Evolutionary conservation across 73 alveolate genomes (phyloP).

Genomic region (Symbiodinium pilosum): DNA sequence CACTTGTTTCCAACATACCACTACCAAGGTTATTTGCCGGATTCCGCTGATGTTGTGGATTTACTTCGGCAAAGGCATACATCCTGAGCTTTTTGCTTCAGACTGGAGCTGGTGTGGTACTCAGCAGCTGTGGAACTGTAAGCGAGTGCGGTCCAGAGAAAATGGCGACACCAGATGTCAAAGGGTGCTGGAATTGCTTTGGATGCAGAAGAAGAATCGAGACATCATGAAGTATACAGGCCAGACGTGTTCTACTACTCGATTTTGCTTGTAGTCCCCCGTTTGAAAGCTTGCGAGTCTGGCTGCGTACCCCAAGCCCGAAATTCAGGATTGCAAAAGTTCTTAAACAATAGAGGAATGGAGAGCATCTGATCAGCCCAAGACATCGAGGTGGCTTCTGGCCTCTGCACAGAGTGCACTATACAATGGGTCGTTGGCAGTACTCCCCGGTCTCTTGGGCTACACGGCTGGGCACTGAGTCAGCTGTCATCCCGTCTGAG

Average conservation of each 20-base stretch:
- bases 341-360: too few relatives aligned
- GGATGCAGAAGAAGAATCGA: too few relatives aligned
- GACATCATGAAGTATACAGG: too few relatives aligned
- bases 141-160: too few relatives aligned
- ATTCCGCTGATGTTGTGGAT: background rate
- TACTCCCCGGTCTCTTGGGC: background rate
- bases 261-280: too few relatives aligned
- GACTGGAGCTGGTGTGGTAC: background rate
- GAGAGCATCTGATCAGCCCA: background rate
- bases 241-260: too few relatives aligned
- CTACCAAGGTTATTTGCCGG: background rate
- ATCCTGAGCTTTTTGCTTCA: background rate
- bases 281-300: too few relatives aligned
- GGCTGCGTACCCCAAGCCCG: too few relatives aligned
- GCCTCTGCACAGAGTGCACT: background rate
- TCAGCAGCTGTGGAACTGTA: background rate
- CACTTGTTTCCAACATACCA: background rate
- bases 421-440: background rate
- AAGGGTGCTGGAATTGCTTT: too few relatives aligned
- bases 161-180: too few relatives aligned
- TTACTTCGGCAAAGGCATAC: background rate
- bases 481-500: too few relatives aligned
- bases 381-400: background rate
- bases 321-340: too few relatives aligned
- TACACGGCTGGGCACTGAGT: background rate